Evolutionary conservation across 805 yeast genomes (phyloP), one percentile per base, ranked within the genome.

Genomic region (Schwanniomyces vanrijiae): DNA sequence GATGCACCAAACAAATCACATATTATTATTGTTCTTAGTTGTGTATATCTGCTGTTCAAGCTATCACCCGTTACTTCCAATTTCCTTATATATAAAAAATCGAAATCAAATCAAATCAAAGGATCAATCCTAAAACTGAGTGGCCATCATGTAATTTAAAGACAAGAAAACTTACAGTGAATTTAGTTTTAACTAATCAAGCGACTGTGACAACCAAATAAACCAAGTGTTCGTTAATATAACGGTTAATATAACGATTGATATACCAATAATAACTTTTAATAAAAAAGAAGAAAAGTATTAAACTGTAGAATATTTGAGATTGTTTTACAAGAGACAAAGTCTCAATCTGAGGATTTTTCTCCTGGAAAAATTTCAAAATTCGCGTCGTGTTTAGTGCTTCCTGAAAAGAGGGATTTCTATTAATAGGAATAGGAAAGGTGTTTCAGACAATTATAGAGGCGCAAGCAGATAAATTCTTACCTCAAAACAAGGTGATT

Each of bases 141-240:
- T 14, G 20, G 20, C 20, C 35, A 16, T 31, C 10, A 31, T 14
- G 35, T 19, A 4, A 14, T 7, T 14, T 19, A 13, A 9, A 19
- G 19, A 16, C 25, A 37, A 20, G 8, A 16, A 34, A 37, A 37
- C 39, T 37, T 37, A 37, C 39, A 37, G 25, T 37, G 39, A n/a
- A 37, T 37, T 37, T 37, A 37, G 25, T 37, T n/a, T 37, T 37
- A 37, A 37, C 25, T 37, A 37, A 37, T 37, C 39, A 37, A 37
- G 25, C 39, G 39, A 37, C 25, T 37, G 22, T 20, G 18, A 37
- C 39, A 37, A 37, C 39, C 25, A 37, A 37, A 37, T 37, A 37
- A 31, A 31, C 35, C 39, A 3, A 20, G 14, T 37, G 39, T 20
- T 37, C 39, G 39, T 37, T 37, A 21, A 21, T 20, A 37, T 37